Conservation (phyloP, 495 filamentous ascomycete genomes). For the Penicillium subrubescens region DNA sequence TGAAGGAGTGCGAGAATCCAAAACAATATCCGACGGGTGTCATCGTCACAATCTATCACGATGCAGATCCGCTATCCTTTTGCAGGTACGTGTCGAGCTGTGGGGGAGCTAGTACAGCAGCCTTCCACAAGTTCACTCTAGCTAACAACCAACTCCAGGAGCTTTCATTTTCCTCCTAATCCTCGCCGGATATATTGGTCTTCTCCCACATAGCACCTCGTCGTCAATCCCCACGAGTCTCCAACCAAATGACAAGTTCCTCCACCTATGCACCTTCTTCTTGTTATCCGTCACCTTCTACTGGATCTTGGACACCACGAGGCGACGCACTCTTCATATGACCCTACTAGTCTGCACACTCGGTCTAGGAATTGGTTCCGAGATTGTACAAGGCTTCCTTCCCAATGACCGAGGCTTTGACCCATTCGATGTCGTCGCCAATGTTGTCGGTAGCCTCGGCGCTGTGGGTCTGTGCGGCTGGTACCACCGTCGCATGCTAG, state of each 20-base stretch:
- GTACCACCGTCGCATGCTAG: conserved; percentile 96
- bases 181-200: conserved; percentile 75
- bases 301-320: conserved; percentile 92
- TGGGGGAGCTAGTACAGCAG: conserved; percentile 2
- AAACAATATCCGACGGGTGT: not conserved
- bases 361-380: conserved; percentile 76
- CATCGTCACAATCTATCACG: conserved; percentile 17
- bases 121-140: conserved; percentile 10
- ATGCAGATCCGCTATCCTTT: conserved; percentile 77
- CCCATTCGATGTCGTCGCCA: conserved; percentile 81
- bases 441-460: conserved; percentile 74
- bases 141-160: conserved; percentile 40
- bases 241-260: conserved; percentile 80
- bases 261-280: conserved; percentile 91
- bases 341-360: conserved; percentile 80
- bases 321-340: conserved; percentile 79
- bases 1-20: not conserved
- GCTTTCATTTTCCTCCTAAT: conserved; percentile 78
- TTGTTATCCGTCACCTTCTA: conserved; percentile 85
- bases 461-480: conserved; percentile 75
- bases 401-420: conserved; percentile 86
- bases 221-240: conserved; percentile 68
- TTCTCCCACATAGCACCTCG: conserved; percentile 60
- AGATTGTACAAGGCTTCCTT: conserved; percentile 78
- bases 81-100: conserved; percentile 55